Evolutionary conservation across 2,329 filamentous ascomycete species (phyloP).

Genomic region (Talaromyces sp.): DNA sequence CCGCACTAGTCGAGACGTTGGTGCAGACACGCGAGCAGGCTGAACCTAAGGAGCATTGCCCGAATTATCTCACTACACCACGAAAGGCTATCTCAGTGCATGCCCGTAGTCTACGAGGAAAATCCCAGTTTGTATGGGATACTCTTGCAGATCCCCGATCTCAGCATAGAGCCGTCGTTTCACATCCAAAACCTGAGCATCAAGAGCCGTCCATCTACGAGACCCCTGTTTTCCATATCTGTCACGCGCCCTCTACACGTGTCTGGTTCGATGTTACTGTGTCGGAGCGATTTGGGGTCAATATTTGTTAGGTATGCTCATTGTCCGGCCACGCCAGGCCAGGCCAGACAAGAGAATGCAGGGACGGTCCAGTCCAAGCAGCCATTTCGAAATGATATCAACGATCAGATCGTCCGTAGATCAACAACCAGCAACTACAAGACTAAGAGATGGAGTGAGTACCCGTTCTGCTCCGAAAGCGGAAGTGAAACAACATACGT

Average conservation of each 20-base stretch:
- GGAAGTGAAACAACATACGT: not conserved
- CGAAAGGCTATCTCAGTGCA: not conserved
- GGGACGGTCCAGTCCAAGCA: not conserved
- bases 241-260: constrained; percentile 11
- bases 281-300: not conserved
- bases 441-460: not conserved
- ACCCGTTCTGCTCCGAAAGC: constrained; percentile 13
- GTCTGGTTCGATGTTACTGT: not conserved
- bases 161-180: constrained; percentile 11
- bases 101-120: not conserved
- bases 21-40: constrained; percentile 1
- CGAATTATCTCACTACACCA: not conserved
- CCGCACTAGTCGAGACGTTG: not conserved
- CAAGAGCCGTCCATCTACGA: not conserved
- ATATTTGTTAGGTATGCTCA: not conserved
- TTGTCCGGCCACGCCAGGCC: not conserved
- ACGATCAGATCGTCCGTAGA: not conserved
- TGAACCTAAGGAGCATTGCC: not conserved
- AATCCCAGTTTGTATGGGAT: not conserved
- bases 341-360: not conserved
- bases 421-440: not conserved
- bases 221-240: not conserved
- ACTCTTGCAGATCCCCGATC: not conserved
- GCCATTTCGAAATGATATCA: not conserved
- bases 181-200: constrained; percentile 1